Percentiles rank a stretch among this genome's conserved stretches.
Evolutionary conservation across 1,139 yeast genomes (phyloP).

Genomic region (Nakaseomyces nivariensis): DNA sequence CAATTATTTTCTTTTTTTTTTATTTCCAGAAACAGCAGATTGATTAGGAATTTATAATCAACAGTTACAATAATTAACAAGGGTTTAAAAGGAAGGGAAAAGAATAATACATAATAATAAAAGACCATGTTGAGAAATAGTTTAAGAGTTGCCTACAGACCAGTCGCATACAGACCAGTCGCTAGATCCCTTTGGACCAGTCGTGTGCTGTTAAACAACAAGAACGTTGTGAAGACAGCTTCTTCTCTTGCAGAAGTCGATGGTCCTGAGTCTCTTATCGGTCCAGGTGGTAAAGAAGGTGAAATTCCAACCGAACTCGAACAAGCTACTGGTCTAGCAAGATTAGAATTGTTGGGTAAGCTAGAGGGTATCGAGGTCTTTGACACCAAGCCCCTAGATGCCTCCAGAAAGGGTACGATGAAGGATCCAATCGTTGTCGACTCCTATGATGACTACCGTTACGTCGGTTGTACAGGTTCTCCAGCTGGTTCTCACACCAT

Average conservation of each 20-base stretch:
- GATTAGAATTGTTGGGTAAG: slow-evolving; percentile 90
- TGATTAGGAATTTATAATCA: too few relatives aligned
- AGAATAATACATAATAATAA: background rate
- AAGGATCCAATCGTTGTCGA: slow-evolving; percentile 81
- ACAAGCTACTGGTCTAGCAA: slow-evolving; percentile 97
- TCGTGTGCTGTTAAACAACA: slow-evolving; percentile 16
- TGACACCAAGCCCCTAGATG: slow-evolving; percentile 81
- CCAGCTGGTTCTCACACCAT: slow-evolving; percentile 88
- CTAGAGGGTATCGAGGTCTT: slow-evolving; percentile 93
- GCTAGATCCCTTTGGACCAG: slow-evolving; percentile 24
- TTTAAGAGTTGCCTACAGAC: slow-evolving; percentile 16
- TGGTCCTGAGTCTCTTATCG: slow-evolving; percentile 73
- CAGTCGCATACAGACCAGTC: slow-evolving; percentile 23
- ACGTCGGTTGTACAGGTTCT: slow-evolving; percentile 95
- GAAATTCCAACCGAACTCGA: slow-evolving; percentile 87
- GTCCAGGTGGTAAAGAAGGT: slow-evolving; percentile 80
- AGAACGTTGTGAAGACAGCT: slow-evolving; percentile 50
- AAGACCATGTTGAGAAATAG: slow-evolving; percentile 21
- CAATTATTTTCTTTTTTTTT: too few relatives aligned
- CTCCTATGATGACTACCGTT: slow-evolving; percentile 86
- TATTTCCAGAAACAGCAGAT: too few relatives aligned
- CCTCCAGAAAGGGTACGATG: slow-evolving; percentile 84
- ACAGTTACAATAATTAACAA: too few relatives aligned
- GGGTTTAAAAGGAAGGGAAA: background rate
- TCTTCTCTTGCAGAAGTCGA: slow-evolving; percentile 63